Conservation (phyloP, 495 filamentous ascomycete genomes). For the Stereocaulon alpinum region DNA sequence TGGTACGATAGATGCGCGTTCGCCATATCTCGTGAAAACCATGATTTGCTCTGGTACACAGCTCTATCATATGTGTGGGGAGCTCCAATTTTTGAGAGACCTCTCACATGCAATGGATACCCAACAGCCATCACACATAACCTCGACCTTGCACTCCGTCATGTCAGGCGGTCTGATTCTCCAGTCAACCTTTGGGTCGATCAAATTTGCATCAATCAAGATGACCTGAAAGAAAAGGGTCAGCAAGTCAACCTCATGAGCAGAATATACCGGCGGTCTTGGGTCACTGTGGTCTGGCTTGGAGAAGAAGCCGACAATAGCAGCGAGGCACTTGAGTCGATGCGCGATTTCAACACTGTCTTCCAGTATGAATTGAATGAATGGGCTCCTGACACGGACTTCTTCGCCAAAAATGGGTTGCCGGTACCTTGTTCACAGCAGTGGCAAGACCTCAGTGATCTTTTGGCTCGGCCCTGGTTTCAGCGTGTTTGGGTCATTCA, state of each 20-base stretch:
- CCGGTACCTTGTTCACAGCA: not conserved
- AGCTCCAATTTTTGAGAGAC: not conserved
- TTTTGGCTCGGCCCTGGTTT: constrained; percentile 17
- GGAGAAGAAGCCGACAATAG: constrained; percentile 23
- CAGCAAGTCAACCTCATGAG: constrained; percentile 27
- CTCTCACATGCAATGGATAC: constrained; percentile 8
- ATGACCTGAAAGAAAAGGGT: constrained; percentile 25
- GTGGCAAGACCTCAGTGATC: constrained; percentile 5
- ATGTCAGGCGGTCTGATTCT: not conserved
- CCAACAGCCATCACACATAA: constrained; percentile 2
- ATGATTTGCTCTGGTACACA: constrained; percentile 8
- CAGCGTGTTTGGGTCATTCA: constrained; percentile 19
- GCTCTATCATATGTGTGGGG: constrained; percentile 15
- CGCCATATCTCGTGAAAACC: constrained; percentile 3
- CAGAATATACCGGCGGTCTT: constrained; percentile 23
- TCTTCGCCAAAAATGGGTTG: constrained; percentile 4
- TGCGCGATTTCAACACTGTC: not conserved
- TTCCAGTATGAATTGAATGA: not conserved
- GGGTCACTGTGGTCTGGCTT: constrained; percentile 24
- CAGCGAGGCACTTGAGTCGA: not conserved
- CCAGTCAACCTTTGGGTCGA: constrained; percentile 10
- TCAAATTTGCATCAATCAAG: constrained; percentile 30
- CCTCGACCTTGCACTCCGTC: constrained; percentile 5
- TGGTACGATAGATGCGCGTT: not conserved
- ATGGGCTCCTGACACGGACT: not conserved